phyloP scores from a whole-genome alignment of 495 filamentous ascomycete genomes.

The Tetracladium setigerum region DNA sequence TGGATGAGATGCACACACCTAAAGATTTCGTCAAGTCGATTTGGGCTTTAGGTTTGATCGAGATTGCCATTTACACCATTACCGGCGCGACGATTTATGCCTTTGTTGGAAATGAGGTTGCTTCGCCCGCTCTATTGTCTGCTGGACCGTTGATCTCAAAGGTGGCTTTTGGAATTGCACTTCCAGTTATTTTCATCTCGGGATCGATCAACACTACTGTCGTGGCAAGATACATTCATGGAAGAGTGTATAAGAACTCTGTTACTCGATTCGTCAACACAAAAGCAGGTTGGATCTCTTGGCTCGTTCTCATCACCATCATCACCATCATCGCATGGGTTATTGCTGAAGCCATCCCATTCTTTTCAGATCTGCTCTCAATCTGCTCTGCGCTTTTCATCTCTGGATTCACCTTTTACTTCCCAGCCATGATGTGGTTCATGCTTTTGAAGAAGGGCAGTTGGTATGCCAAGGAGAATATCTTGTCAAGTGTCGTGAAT shows the following conservation, averaged over 20 bases:
- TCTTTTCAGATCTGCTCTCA: conserved; percentile 59
- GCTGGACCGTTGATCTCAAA: conserved; percentile 54
- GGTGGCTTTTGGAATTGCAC: conserved; percentile 70
- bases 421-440: conserved; percentile 60
- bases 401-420: conserved; percentile 57
- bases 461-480: conserved; percentile 38
- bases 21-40: conserved; percentile 61
- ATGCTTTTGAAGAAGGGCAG: conserved; percentile 49
- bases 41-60: conserved; percentile 52
- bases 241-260: conserved; percentile 40
- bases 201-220: conserved; percentile 56
- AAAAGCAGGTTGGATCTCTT: conserved; percentile 46
- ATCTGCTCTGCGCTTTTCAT: conserved; percentile 55
- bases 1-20: conserved; percentile 68
- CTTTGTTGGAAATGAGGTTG: conserved; percentile 62
- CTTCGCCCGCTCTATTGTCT: conserved; percentile 61
- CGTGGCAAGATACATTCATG: conserved; percentile 55
- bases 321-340: conserved; percentile 64
- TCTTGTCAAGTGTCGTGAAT: conserved; percentile 39
- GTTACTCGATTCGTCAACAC: conserved; percentile 53
- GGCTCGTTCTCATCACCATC: conserved; percentile 48
- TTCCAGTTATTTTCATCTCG: conserved; percentile 43
- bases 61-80: conserved; percentile 60
- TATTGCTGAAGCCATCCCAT: conserved; percentile 64
- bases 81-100: conserved; percentile 64